Evolutionary conservation across 2,329 filamentous ascomycete species (phyloP).

Genomic region (Neoscytalidium dimidiatum): DNA sequence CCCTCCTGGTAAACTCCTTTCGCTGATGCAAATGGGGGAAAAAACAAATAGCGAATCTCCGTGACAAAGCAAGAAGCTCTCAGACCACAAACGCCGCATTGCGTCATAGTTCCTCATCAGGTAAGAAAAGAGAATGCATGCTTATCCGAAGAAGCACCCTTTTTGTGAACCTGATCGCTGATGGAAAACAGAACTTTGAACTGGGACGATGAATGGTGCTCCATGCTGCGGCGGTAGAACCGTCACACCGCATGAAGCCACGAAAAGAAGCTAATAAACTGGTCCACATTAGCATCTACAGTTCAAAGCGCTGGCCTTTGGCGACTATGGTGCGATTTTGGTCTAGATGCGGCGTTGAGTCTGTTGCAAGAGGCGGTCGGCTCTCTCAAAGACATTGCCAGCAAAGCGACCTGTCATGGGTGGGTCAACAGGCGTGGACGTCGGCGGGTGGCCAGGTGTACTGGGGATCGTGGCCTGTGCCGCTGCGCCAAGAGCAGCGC

Average conservation of each 20-base stretch:
- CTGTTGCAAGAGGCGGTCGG: constrained; percentile 34
- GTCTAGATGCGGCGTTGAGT: constrained; percentile 23
- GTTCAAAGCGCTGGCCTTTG: not conserved
- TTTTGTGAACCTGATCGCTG: not conserved
- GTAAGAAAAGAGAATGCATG: not conserved
- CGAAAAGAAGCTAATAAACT: not conserved
- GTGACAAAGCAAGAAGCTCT: not conserved
- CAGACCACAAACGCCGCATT: constrained; percentile 2
- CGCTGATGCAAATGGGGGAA: constrained; percentile 6
- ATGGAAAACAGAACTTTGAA: not conserved
- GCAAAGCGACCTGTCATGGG: constrained; percentile 27
- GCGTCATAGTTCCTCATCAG: not conserved
- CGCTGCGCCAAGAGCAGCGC: constrained; percentile 84
- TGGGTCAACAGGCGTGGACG: constrained; percentile 22
- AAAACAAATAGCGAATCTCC: not conserved
- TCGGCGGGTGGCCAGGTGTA: constrained; percentile 51
- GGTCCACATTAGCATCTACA: not conserved
- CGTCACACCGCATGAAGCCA: not conserved
- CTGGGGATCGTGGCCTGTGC: constrained; percentile 86
- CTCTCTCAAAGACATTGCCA: constrained; percentile 37
- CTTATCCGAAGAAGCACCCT: not conserved
- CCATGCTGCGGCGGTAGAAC: not conserved
- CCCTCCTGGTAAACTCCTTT: constrained; percentile 1
- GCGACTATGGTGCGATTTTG: not conserved
- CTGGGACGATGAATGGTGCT: not conserved